Percentiles rank a stretch among this genome's conserved stretches.
Conservation (phyloP, 352 stramenopile species). For the Lagenidium giganteum region DNA sequence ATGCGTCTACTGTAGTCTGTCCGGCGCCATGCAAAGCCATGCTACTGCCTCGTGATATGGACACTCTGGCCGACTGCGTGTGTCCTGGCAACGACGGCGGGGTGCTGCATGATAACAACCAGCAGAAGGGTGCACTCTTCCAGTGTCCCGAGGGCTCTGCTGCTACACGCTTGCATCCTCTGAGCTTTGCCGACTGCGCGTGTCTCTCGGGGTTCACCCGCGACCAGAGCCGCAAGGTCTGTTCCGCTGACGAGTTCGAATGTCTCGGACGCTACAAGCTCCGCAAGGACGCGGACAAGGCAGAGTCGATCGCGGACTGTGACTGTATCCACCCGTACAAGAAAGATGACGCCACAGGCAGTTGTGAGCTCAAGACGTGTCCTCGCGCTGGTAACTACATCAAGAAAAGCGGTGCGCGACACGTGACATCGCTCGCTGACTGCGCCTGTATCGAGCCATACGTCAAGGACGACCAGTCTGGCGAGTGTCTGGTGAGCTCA, state of each 20-base stretch:
- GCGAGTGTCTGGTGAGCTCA: slow-evolving; percentile 41
- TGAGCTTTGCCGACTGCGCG: slow-evolving; percentile 36
- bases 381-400: slow-evolving; percentile 78
- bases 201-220: slow-evolving; percentile 25
- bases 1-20: slow-evolving; percentile 30
- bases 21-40: slow-evolving; percentile 62
- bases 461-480: slow-evolving; percentile 66
- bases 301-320: slow-evolving; percentile 62
- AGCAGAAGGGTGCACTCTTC: slow-evolving; percentile 13
- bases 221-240: slow-evolving; percentile 30
- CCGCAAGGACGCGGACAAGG: slow-evolving; percentile 18
- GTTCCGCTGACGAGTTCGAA: slow-evolving; percentile 31
- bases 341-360: slow-evolving; percentile 48
- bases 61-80: slow-evolving; percentile 65
- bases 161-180: slow-evolving; percentile 22
- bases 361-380: slow-evolving; percentile 50
- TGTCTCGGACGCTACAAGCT: slow-evolving; percentile 59
- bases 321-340: slow-evolving; percentile 69
- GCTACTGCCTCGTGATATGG: slow-evolving; percentile 81
- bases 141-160: slow-evolving; percentile 29
- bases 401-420: slow-evolving; percentile 18
- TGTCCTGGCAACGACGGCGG: slow-evolving; percentile 31
- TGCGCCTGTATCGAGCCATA: slow-evolving; percentile 60
- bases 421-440: slow-evolving; percentile 62
- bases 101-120: slow-evolving; percentile 4